Evolutionary conservation across 495 filamentous ascomycete genomes (phyloP), one percentile per base, ranked within the genome.

Genomic region (Xylaria cubensis): DNA sequence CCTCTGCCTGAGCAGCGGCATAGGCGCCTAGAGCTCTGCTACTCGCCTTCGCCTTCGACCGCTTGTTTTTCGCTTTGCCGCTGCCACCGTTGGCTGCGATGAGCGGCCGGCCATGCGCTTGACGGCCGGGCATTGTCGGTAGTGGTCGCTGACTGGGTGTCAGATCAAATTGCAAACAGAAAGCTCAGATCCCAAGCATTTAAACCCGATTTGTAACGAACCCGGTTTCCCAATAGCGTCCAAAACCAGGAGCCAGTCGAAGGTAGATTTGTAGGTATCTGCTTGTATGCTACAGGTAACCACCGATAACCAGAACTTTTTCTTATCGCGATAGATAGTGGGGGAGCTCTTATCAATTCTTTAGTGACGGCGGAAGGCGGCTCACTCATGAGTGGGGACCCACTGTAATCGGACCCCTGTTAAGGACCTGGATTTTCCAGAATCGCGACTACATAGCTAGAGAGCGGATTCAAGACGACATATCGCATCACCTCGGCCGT

Each of bases 1-100:
- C 84, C 67, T 92, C 82, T 53, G 89, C 85, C 50, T 90, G 89
- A 46, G 96, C 96, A 76, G 96, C 93, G 50, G 95, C 86, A 73
- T 97, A 92, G 42, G 96, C 96, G 78, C 98, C 90, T 46, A 97
- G 86, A 7, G 88, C 89, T 64, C 90, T 91, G 67, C 84, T 85
- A 63, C 84, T 78, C 17, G 79, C 74, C 56, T 81, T 82, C 10
- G 82, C 77, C 48, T 85, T 81, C 1, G 83, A 82, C 61, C 86
- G 84, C 66, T 80, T 83, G 64, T 76, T 77, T 72, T 88, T 89
- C 66, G 80, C 80, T 73, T 87, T 90, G 69, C 39, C 58, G 17
- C 71, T 39, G 79, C 76, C 70, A 70, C 74, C 1, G 80, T 74
- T 77, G 78, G 82, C 68, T 74, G 81, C 82, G 76, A 84, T 72